Conservation (phyloP, 768 basidiomycete species). For the Boletellus emodensis region DNA sequence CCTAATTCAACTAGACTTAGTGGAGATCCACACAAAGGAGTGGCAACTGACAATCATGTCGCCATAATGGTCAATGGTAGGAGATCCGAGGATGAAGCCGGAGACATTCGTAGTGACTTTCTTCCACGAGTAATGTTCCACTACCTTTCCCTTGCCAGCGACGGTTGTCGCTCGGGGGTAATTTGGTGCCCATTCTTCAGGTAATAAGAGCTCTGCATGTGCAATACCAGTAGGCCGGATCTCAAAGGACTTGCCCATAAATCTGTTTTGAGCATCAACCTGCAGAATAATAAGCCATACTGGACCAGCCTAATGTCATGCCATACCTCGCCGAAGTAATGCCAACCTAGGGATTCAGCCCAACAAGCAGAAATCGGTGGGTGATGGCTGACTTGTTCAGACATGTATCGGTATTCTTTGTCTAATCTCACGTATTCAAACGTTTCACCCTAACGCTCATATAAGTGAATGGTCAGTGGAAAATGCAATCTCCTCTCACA, state of each 20-base stretch:
- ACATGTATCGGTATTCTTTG: slow-evolving; percentile 87
- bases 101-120: slow-evolving; percentile 90
- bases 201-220: slow-evolving; percentile 78
- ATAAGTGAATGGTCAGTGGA: neutral
- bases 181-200: slow-evolving; percentile 55
- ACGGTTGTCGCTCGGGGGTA: slow-evolving; percentile 57
- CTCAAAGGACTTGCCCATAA: slow-evolving; percentile 95
- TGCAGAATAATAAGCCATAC: slow-evolving; percentile 25
- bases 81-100: slow-evolving; percentile 88
- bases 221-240: slow-evolving; percentile 94
- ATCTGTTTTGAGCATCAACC: slow-evolving; percentile 96
- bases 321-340: slow-evolving; percentile 81
- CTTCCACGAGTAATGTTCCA: slow-evolving; percentile 95
- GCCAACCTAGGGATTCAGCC: slow-evolving; percentile 86
- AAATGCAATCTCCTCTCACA: slow-evolving; percentile 37
- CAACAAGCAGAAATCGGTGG: slow-evolving; percentile 96
- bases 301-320: neutral
- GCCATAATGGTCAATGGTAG: slow-evolving; percentile 89
- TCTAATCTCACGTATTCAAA: slow-evolving; percentile 91
- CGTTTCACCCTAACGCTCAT: slow-evolving; percentile 65
- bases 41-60: slow-evolving; percentile 76
- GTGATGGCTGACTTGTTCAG: slow-evolving; percentile 97
- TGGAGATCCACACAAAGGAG: neutral
- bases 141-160: slow-evolving; percentile 48
- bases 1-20: slow-evolving; percentile 28